phyloP scores from a whole-genome alignment of 1,139 yeast species.

The Meyerozyma carpophila region DNA sequence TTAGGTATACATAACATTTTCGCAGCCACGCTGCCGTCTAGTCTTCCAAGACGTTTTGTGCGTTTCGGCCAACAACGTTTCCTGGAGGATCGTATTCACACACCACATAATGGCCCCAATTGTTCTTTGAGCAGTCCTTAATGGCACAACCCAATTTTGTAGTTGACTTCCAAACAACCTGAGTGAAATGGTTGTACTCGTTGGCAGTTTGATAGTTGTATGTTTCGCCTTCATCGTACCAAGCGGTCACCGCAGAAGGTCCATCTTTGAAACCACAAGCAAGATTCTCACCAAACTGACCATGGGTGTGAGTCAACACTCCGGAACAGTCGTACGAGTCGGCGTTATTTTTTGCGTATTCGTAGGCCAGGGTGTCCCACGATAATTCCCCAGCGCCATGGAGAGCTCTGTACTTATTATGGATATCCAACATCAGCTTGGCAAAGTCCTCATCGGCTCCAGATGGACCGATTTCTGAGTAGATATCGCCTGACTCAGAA shows the following conservation, averaged over 20 bases:
- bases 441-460: conserved; percentile 15
- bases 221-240: conserved; percentile 19
- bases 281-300: conserved; percentile 20
- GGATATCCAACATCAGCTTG: conserved; percentile 16
- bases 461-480: conserved; percentile 3
- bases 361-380: conserved; percentile 17
- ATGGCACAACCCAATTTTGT: conserved; percentile 70
- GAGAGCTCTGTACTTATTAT: conserved; percentile 17
- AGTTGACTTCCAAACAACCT: conserved; percentile 74
- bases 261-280: conserved; percentile 20
- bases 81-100: conserved; percentile 13
- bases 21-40: background rate
- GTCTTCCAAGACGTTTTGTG: conserved; percentile 8
- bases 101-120: conserved; percentile 11
- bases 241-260: conserved; percentile 17
- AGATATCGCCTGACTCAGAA: background rate
- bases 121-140: conserved; percentile 29
- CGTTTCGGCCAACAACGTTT: conserved; percentile 8
- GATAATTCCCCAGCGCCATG: conserved; percentile 17
- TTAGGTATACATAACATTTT: background rate
- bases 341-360: conserved; percentile 19
- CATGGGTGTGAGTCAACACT: conserved; percentile 19
- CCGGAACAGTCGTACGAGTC: conserved; percentile 21
- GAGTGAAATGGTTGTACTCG: conserved; percentile 73
- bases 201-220: conserved; percentile 10